Evolutionary conservation across 352 stramenopile genomes (phyloP).

Genomic region (Phytophthora tubulina): DNA sequence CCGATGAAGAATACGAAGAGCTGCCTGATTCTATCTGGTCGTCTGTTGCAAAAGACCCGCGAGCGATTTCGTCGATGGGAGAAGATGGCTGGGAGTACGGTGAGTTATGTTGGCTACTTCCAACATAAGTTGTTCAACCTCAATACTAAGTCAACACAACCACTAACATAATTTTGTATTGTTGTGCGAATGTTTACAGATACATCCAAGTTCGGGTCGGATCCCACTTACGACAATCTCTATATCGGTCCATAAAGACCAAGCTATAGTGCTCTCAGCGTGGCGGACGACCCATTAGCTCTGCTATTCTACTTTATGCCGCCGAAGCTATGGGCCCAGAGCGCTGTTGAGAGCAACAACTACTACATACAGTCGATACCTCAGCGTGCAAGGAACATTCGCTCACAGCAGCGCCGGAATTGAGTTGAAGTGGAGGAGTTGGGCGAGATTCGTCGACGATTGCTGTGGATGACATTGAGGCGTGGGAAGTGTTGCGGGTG

Average conservation of each 20-base stretch:
- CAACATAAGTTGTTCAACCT: conserved; percentile 7
- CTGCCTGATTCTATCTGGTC: conserved; percentile 11
- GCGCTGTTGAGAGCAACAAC: conserved; percentile 11
- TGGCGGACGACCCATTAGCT: conserved; percentile 11
- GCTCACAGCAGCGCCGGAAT: conserved; percentile 3
- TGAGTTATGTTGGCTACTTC: conserved; percentile 18
- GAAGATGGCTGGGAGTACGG: not conserved
- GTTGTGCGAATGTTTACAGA: not conserved
- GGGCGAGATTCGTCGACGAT: conserved; percentile 3
- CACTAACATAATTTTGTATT: conserved; percentile 9
- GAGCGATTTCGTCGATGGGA: not conserved
- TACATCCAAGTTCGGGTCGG: not conserved
- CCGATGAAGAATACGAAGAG: not conserved
- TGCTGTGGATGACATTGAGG: too few relatives aligned
- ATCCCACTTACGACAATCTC: not conserved
- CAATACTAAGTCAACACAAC: not conserved
- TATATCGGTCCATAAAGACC: conserved; percentile 16
- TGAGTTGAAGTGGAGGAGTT: not conserved
- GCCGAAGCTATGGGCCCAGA: conserved; percentile 12
- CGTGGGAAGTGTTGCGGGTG: too few relatives aligned
- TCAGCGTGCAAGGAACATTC: not conserved
- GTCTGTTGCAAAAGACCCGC: conserved; percentile 1
- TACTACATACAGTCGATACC: conserved; percentile 14
- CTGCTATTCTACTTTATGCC: conserved; percentile 30
- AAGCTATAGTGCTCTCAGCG: not conserved